Conservation (phyloP, 208 protist genomes). For the Leishmania braziliensis region DNA sequence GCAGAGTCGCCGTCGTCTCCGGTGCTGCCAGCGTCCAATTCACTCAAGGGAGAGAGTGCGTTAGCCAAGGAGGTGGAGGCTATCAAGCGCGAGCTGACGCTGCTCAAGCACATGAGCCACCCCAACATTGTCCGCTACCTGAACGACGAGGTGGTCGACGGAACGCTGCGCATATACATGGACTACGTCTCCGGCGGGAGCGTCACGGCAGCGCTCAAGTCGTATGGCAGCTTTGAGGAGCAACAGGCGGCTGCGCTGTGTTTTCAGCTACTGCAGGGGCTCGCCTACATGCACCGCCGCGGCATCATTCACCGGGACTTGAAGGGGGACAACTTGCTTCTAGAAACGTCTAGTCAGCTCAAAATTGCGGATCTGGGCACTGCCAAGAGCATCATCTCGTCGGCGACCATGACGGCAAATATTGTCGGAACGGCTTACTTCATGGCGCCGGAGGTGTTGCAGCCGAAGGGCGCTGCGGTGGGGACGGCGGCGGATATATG, state of each 20-base stretch:
- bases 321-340: slow-evolving; percentile 92
- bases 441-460: slow-evolving; percentile 91
- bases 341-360: slow-evolving; percentile 69
- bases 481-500: slow-evolving; percentile 83
- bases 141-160: slow-evolving; percentile 75
- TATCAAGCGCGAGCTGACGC: slow-evolving; percentile 69
- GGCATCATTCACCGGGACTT: slow-evolving; percentile 92
- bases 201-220: slow-evolving; percentile 75
- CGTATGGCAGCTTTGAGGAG: slow-evolving; percentile 82
- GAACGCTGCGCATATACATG: slow-evolving; percentile 89
- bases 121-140: slow-evolving; percentile 92
- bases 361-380: slow-evolving; percentile 91
- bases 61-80: slow-evolving; percentile 33
- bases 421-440: slow-evolving; percentile 90
- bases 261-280: slow-evolving; percentile 80
- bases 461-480: slow-evolving; percentile 19
- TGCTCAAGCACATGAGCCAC: slow-evolving; percentile 86
- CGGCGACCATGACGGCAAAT: slow-evolving; percentile 32
- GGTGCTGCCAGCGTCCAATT: background rate
- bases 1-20: background rate
- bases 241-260: slow-evolving; percentile 71
- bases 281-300: slow-evolving; percentile 84
- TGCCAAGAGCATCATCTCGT: slow-evolving; percentile 44
- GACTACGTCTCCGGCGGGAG: slow-evolving; percentile 93
- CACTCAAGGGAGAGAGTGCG: background rate